These are phyloP conservation scores for Ceratobasidium sp. DNA, from an alignment of 1,284 basidiomycete genomes.

Conservation along the genomic window DNA sequence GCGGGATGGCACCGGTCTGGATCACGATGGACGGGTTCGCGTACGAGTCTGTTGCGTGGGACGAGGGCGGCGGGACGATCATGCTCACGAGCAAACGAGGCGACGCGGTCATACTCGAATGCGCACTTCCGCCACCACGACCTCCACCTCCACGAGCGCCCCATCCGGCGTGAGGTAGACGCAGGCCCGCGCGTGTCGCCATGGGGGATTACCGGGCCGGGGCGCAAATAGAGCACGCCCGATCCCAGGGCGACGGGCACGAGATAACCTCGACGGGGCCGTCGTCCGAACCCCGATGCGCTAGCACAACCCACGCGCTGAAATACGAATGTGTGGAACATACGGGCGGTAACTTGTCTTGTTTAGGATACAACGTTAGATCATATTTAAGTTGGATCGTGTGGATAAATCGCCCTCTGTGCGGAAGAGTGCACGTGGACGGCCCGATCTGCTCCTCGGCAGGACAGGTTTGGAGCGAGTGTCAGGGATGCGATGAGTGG, in stretches of 20 bases:
- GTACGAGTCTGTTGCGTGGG: conserved; percentile 34
- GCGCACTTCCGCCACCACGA: conserved; percentile 10
- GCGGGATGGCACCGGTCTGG: background rate
- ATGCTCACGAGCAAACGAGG: conserved; percentile 1
- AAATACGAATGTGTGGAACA: background rate
- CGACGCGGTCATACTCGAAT: conserved; percentile 17
- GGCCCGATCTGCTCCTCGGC: conserved; percentile 26
- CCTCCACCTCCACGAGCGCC: too few species aligned
- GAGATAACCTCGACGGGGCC: background rate
- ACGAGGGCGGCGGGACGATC: conserved; percentile 14
- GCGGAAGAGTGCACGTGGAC: too few species aligned
- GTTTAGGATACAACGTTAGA: too few species aligned
- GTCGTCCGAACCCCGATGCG: conserved; percentile 26
- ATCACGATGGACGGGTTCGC: background rate
- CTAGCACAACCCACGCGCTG: background rate
- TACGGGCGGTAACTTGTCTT: too few species aligned
- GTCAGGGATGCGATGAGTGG: too few species aligned
- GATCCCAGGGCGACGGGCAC: conserved; percentile 12
- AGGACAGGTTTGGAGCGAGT: too few species aligned
- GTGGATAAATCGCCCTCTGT: too few species aligned
- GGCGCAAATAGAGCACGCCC: conserved; percentile 14
- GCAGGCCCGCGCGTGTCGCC: background rate
- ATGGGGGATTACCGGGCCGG: conserved; percentile 2
- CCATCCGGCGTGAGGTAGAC: too few species aligned
- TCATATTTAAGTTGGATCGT: too few species aligned